Base-by-base conservation (phyloP, 352 stramenopile species). In the Globisporangium splendens region DNA sequence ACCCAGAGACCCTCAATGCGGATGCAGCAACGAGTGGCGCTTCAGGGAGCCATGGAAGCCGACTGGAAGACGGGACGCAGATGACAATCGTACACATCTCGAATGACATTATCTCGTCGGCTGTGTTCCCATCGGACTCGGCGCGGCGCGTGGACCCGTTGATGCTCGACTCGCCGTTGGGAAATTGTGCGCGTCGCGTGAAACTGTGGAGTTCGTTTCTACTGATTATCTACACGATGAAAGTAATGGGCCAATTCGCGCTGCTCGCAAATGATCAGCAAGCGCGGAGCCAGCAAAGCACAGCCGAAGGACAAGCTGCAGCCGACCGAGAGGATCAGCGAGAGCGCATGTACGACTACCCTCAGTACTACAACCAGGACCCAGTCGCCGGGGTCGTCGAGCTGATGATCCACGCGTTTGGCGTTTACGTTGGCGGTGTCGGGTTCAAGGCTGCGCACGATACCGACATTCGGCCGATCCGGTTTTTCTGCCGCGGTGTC, bases 211-310 rank as follows among this genome's bases (percentile, higher is more conserved):
- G 83, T 46, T 93, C 83, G 12, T 93, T 95, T 53, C 59, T 95
- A 50, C 58, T 95, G 24, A 93, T 95, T 56, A 93, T 95, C 50
- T 91, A 95, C 73, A 93, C 86, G 3, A 95, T 95, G 86, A 95
- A 95, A 57, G 81, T 93, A 28, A 92, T 95, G 79, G 82, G 83
- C 1, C 82, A 93, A 48, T 92, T 93, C 63, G 86, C 86, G 42
- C 55, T 93, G 46, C 68, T 95, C 12, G 83, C 86, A 6, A 92
- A 93, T 61, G 80, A 91, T 42, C 83, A 93, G 56, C 81, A 91
- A 28, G 72, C 83, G 39, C 76, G 78, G 18, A 69, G 61, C 8
- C 65, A 73, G 2, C 59, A 75, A 43, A 72, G 63, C 57, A 53
- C 63, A 65, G 33, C 72, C 66, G 35, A 66, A 20, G 55, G 63